phyloP scores from a whole-genome alignment of 805 yeast species.

The Pichia gijzeniarum region DNA sequence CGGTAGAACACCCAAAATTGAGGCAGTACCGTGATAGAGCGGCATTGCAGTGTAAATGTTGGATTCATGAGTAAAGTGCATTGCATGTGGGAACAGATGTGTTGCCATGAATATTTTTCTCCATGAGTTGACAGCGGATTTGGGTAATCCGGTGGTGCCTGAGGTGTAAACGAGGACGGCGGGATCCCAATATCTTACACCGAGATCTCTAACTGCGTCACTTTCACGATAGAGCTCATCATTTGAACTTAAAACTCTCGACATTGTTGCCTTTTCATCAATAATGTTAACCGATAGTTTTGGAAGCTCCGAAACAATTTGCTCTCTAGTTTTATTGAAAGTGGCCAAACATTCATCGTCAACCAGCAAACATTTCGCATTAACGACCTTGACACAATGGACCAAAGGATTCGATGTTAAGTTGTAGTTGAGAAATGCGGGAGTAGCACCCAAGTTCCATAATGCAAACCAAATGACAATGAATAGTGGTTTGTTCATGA shows the following conservation, averaged over 20 bases:
- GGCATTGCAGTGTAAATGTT: constrained; percentile 91
- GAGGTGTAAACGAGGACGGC: constrained; percentile 80
- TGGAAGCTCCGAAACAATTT: constrained; percentile 33
- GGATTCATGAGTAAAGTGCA: constrained; percentile 48
- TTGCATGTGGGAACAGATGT: constrained; percentile 59
- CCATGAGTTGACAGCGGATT: constrained; percentile 92
- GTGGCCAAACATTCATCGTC: constrained; percentile 50
- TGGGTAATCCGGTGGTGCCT: constrained; percentile 93
- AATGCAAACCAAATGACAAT: constrained; percentile 75
- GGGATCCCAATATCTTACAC: constrained; percentile 52
- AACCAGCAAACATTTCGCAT: constrained; percentile 56
- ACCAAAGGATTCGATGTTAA: constrained; percentile 63
- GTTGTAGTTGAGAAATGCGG: constrained; percentile 83
- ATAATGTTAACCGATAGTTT: constrained; percentile 16
- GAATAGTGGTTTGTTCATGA: constrained; percentile 78
- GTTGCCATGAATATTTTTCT: constrained; percentile 72
- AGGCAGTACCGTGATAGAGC: constrained; percentile 89
- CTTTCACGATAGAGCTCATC: constrained; percentile 49
- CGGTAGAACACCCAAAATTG: constrained; percentile 77
- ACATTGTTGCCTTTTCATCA: constrained; percentile 17
- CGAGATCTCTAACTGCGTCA: constrained; percentile 51
- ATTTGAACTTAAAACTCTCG: constrained; percentile 17
- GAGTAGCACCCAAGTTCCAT: constrained; percentile 88
- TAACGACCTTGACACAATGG: constrained; percentile 73
- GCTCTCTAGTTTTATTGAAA: constrained; percentile 37